Evolutionary conservation across 176 grass and related monocot genomes (phyloP).

Genomic region (Rhynchospora breviuscula): DNA sequence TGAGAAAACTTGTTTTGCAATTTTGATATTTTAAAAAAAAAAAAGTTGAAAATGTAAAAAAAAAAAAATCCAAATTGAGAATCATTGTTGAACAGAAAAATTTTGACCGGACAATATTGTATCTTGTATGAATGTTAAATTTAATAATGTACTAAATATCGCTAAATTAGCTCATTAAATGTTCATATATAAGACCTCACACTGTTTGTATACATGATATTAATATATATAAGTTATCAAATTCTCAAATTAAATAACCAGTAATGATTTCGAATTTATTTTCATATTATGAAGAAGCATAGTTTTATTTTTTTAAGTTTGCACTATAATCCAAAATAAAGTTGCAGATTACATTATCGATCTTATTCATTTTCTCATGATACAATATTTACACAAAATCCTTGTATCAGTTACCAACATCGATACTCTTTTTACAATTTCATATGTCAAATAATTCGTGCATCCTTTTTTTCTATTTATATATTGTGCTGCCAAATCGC

Average conservation of each 20-base stretch:
- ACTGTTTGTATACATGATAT: not conserved
- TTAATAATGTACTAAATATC: too few relatives aligned
- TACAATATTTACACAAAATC: not conserved
- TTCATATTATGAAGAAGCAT: not conserved
- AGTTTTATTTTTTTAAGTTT: too few relatives aligned
- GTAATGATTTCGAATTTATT: not conserved
- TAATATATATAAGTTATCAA: not conserved
- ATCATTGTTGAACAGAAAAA: too few relatives aligned
- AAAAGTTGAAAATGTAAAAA: not conserved
- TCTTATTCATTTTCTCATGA: not conserved
- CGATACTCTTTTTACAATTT: too few relatives aligned
- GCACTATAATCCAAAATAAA: too few relatives aligned
- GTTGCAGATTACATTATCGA: not conserved
- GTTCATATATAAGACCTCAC: not conserved
- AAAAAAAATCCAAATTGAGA: not conserved
- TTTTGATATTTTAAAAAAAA: not conserved
- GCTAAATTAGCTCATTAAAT: not conserved
- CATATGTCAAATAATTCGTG: too few relatives aligned
- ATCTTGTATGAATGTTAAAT: too few relatives aligned
- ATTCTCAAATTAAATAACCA: not conserved
- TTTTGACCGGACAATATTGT: too few relatives aligned
- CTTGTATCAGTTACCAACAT: too few relatives aligned
- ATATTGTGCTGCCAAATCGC: too few relatives aligned
- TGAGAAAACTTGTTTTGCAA: not conserved
- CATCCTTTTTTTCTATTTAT: too few relatives aligned